Percentiles rank a stretch among this genome's conserved stretches.
These are phyloP conservation scores for Wallemia hederae DNA, from an alignment of 1,284 basidiomycete species.

Conservation along the genomic window DNA sequence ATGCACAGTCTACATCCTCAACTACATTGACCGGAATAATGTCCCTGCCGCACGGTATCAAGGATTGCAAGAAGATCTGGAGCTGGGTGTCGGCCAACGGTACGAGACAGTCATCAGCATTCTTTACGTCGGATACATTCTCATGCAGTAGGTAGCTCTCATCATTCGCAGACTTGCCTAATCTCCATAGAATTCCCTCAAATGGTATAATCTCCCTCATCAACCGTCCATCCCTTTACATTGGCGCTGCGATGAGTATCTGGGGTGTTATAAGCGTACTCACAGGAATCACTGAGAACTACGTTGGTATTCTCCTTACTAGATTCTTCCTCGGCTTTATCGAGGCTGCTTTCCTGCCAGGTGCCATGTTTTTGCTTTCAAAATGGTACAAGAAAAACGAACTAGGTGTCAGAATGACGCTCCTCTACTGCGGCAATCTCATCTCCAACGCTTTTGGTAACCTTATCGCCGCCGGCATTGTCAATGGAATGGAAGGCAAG, in stretches of 20 bases:
- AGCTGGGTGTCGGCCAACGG: conserved; percentile 5
- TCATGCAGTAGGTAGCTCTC: conserved; percentile 7
- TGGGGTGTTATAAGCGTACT: not conserved
- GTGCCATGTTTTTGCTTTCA: conserved; percentile 15
- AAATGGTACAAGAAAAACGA: conserved; percentile 15
- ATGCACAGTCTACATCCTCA: not conserved
- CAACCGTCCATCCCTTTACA: conserved; percentile 12
- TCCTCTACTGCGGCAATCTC: conserved; percentile 12
- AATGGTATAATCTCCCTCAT: conserved; percentile 14
- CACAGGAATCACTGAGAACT: conserved; percentile 9
- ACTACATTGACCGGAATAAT: not conserved
- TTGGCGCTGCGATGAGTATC: conserved; percentile 9
- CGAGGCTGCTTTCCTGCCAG: conserved; percentile 13
- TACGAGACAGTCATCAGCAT: conserved; percentile 14
- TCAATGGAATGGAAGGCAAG: not conserved
- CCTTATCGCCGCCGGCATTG: not conserved
- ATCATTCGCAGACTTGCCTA: not conserved
- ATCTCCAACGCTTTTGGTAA: conserved; percentile 7
- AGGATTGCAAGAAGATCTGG: not conserved
- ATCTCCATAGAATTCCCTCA: conserved; percentile 8
- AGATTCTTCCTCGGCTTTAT: conserved; percentile 15
- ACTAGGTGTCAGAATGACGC: conserved; percentile 13
- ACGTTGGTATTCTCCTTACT: conserved; percentile 10
- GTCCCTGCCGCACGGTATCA: not conserved
- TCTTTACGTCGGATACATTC: conserved; percentile 15